Conservation (phyloP, 345 rosid species). For the Eucalyptus cloeziana region DNA sequence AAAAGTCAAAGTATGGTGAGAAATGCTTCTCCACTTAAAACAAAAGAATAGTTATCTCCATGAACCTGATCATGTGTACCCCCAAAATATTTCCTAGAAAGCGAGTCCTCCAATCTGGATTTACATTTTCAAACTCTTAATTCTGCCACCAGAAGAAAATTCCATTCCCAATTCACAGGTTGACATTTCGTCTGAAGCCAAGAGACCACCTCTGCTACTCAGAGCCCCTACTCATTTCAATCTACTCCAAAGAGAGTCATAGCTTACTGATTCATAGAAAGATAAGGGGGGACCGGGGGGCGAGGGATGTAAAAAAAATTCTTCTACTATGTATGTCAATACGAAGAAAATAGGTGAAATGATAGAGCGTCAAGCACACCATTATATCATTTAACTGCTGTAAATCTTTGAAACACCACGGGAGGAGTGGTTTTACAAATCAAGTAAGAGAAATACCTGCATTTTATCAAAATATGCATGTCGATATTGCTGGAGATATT, state of each 20-base stretch:
- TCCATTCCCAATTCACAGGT: not conserved
- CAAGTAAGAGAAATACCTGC: constrained; percentile 48
- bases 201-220: not conserved
- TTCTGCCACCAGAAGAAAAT: not conserved
- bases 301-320: not conserved
- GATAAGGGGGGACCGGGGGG: not conserved
- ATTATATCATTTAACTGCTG: not conserved
- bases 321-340: not conserved
- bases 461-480: constrained; percentile 92
- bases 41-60: not conserved
- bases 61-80: not conserved
- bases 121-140: not conserved
- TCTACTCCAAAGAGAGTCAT: not conserved
- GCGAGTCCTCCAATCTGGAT: not conserved
- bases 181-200: not conserved
- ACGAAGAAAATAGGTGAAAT: not conserved
- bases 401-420: not conserved
- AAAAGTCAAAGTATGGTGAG: not conserved
- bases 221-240: not conserved
- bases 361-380: not conserved
- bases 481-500: constrained; percentile 62
- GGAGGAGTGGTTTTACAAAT: not conserved
- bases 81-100: not conserved
- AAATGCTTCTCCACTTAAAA: not conserved
- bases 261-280: not conserved